A percentile compares a stretch with the other conserved stretches of the same genome.
Evolutionary conservation across 768 basidiomycete genomes (phyloP).

Genomic region (Termitomyces sp.): DNA sequence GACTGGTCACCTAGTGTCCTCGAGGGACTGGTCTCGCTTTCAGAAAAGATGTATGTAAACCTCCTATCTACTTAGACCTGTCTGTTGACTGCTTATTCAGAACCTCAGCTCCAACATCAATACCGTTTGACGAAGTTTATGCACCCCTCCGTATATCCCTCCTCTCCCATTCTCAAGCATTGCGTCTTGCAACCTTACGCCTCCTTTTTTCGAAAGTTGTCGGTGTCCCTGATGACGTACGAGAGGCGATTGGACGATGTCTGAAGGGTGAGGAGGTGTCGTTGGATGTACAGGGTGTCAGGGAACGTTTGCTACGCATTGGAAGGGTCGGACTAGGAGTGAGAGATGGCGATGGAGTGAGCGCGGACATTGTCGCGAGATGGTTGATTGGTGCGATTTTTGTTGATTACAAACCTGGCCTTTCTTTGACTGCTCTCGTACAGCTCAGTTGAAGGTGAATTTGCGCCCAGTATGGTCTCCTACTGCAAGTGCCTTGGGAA

Average conservation of each 20-base stretch:
- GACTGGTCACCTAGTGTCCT: constrained; percentile 54
- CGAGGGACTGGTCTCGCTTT: constrained; percentile 47
- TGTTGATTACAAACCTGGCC: background rate
- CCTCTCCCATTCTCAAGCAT: constrained; percentile 65
- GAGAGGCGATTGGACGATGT: constrained; percentile 61
- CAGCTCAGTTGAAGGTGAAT: constrained; percentile 92
- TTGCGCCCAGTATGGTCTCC: constrained; percentile 88
- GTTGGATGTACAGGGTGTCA: constrained; percentile 73
- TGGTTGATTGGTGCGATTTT: constrained; percentile 67
- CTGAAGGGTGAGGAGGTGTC: constrained; percentile 79
- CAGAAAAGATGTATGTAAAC: constrained; percentile 39
- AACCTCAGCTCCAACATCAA: constrained; percentile 23
- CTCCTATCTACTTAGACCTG: background rate
- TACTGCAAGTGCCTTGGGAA: constrained; percentile 63
- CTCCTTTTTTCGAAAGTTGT: constrained; percentile 57
- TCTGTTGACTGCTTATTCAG: constrained; percentile 12
- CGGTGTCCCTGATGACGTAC: constrained; percentile 34
- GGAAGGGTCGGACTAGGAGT: constrained; percentile 65
- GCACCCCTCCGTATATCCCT: constrained; percentile 48
- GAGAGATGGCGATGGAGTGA: constrained; percentile 47
- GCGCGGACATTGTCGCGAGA: constrained; percentile 59
- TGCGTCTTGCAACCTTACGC: constrained; percentile 63
- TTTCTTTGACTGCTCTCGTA: background rate
- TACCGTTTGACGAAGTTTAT: constrained; percentile 50
- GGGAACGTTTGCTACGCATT: constrained; percentile 82